phyloP scores from a whole-genome alignment of 495 filamentous ascomycete genomes.

The Hypoxylon intermedium region DNA sequence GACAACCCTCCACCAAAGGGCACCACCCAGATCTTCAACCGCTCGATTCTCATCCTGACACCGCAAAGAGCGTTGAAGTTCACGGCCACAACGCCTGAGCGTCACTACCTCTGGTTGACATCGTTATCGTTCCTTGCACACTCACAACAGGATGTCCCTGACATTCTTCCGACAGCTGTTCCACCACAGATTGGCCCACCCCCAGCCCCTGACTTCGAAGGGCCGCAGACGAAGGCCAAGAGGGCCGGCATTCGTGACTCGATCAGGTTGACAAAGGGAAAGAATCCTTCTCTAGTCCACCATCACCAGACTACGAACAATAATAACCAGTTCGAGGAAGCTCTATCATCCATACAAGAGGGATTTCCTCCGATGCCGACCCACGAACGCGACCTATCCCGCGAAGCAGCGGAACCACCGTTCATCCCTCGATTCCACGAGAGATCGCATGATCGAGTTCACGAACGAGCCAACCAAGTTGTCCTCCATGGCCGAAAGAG shows the following conservation, averaged over 20 bases:
- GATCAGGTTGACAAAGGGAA: constrained; percentile 85
- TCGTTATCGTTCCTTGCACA: constrained; percentile 93
- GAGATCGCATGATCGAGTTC: constrained; percentile 46
- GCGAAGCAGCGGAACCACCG: constrained; percentile 74
- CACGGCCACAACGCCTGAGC: constrained; percentile 79
- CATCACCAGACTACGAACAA: constrained; percentile 22
- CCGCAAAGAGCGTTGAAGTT: constrained; percentile 95
- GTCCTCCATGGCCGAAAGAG: constrained; percentile 76
- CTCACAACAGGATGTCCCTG: constrained; percentile 74
- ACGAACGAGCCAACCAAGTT: constrained; percentile 54
- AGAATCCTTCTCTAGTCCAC: constrained; percentile 57
- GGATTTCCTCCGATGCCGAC: constrained; percentile 34
- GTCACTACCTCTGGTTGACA: constrained; percentile 95
- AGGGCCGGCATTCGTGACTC: constrained; percentile 84
- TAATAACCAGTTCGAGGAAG: constrained; percentile 32
- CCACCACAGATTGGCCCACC: constrained; percentile 54
- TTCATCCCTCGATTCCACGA: constrained; percentile 77
- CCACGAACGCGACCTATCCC: constrained; percentile 51
- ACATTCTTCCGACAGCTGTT: constrained; percentile 67
- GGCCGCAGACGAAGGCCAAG: constrained; percentile 51
- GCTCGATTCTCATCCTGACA: constrained; percentile 93
- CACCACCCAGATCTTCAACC: constrained; percentile 73
- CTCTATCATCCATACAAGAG: constrained; percentile 28
- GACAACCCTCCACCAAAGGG: constrained; percentile 87
- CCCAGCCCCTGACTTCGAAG: constrained; percentile 56